A percentile compares a stretch with the other conserved stretches of the same genome.
These are phyloP conservation scores for Chaetomiaceae sp. DNA, from an alignment of 2,329 filamentous ascomycete genomes.

Conservation along the genomic window DNA sequence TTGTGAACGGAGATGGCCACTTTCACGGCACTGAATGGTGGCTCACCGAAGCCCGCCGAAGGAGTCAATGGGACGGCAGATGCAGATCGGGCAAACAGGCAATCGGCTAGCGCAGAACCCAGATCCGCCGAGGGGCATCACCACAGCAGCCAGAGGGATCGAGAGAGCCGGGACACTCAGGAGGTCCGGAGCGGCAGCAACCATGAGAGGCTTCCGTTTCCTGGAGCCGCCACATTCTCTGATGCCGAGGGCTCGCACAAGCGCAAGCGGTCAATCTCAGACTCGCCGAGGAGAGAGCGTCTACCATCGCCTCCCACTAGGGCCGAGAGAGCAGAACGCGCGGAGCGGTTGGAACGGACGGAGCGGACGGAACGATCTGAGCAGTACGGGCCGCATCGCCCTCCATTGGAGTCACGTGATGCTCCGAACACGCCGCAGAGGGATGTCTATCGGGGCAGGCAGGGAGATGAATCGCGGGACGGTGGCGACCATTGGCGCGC, in stretches of 20 bases:
- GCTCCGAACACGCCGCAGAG: constrained; percentile 40
- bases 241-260: constrained; percentile 53
- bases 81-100: constrained; percentile 28
- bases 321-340: constrained; percentile 7
- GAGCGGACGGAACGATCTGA: constrained; percentile 20
- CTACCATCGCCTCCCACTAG: constrained; percentile 21
- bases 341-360: constrained; percentile 7
- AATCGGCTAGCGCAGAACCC: constrained; percentile 23
- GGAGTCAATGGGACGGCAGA: constrained; percentile 31
- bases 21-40: constrained; percentile 51
- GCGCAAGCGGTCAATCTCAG: constrained; percentile 66
- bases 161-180: constrained; percentile 31
- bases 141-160: constrained; percentile 32
- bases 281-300: constrained; percentile 43
- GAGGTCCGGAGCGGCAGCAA: constrained; percentile 37
- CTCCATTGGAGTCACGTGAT: constrained; percentile 35
- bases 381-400: constrained; percentile 18
- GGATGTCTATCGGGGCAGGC: constrained; percentile 27
- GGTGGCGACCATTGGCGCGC: constrained; percentile 47
- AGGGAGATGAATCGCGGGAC: constrained; percentile 28
- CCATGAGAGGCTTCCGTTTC: constrained; percentile 41
- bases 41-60: constrained; percentile 43
- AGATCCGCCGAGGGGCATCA: constrained; percentile 28
- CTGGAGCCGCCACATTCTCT: constrained; percentile 36
- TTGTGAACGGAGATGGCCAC: constrained; percentile 42